Percentiles rank a stretch among this genome's conserved stretches.
phyloP scores from a whole-genome alignment of 192 early-diverging fungal genomes.

The Fimicolochytrium jonesii region DNA sequence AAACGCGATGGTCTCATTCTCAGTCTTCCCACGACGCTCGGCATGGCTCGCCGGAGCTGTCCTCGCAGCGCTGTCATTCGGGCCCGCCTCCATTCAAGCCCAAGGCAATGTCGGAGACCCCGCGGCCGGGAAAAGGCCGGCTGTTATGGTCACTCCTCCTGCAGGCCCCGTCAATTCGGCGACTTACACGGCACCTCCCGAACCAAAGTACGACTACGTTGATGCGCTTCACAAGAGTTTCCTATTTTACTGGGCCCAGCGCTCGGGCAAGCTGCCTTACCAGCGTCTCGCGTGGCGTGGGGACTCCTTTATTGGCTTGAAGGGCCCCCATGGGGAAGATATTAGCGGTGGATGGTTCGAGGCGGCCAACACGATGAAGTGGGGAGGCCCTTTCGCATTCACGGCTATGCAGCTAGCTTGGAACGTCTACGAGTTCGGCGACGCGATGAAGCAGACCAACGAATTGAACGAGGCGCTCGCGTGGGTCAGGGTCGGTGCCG shows the following conservation, averaged over 20 bases:
- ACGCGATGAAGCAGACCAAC: slow-evolving; percentile 33
- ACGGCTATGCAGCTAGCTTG: slow-evolving; percentile 45
- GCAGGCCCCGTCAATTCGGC: slow-evolving; percentile 28
- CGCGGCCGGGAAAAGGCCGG: neutral
- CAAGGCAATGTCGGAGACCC: neutral
- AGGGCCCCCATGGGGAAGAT: slow-evolving; percentile 49
- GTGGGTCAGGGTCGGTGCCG: slow-evolving; percentile 31
- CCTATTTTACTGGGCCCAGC: slow-evolving; percentile 50
- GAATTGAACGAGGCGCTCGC: slow-evolving; percentile 17
- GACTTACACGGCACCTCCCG: slow-evolving; percentile 35
- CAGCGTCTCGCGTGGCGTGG: slow-evolving; percentile 51
- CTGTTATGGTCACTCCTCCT: slow-evolving; percentile 18
- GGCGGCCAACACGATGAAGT: slow-evolving; percentile 59
- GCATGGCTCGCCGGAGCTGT: too few relatives aligned
- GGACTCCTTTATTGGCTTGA: slow-evolving; percentile 49
- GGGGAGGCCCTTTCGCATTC: slow-evolving; percentile 48
- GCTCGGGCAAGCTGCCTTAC: slow-evolving; percentile 45
- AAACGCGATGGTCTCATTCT: too few relatives aligned
- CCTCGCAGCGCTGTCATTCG: too few relatives aligned
- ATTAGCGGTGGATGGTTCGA: slow-evolving; percentile 52
- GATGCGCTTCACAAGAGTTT: slow-evolving; percentile 49
- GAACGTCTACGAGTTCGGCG: slow-evolving; percentile 42
- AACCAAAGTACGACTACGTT: slow-evolving; percentile 49
- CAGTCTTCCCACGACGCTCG: too few relatives aligned
- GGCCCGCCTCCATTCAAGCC: too few relatives aligned